Conservation (phyloP, 2,329 filamentous ascomycete genomes). For the Aspergillus fructus region DNA sequence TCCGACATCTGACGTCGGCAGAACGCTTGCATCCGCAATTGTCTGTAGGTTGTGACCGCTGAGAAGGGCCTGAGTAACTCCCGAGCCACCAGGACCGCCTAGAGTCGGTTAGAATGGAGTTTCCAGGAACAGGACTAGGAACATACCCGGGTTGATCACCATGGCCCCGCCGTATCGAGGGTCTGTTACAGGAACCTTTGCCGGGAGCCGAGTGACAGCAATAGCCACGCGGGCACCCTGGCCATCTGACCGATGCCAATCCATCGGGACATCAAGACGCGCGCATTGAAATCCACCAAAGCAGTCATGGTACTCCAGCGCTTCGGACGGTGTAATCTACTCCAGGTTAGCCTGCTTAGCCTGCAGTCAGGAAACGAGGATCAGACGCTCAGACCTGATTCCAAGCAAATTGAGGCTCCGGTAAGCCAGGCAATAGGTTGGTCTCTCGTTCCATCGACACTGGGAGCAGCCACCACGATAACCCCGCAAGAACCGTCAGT, state of each 20-base stretch:
- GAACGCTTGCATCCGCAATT: slow-evolving; percentile 35
- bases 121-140: too few relatives aligned
- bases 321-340: slow-evolving; percentile 28
- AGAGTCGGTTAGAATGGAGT: neutral
- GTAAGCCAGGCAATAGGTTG: neutral
- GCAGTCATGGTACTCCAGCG: slow-evolving; percentile 42
- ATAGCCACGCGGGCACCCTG: slow-evolving; percentile 38
- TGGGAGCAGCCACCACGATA: slow-evolving; percentile 12
- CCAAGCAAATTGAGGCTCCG: slow-evolving; percentile 14
- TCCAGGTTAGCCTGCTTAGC: neutral
- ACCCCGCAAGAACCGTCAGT: slow-evolving; percentile 8
- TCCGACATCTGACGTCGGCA: slow-evolving; percentile 13
- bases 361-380: too few relatives aligned
- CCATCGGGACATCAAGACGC: slow-evolving; percentile 50
- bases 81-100: slow-evolving; percentile 48
- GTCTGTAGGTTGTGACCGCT: slow-evolving; percentile 37
- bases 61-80: slow-evolving; percentile 35
- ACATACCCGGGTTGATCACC: slow-evolving; percentile 47
- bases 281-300: slow-evolving; percentile 50
- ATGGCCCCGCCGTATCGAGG: slow-evolving; percentile 48
- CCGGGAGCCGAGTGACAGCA: slow-evolving; percentile 49
- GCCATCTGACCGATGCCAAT: slow-evolving; percentile 41
- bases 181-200: slow-evolving; percentile 42
- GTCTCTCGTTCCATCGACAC: neutral
- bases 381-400: slow-evolving; percentile 13